Evolutionary conservation across 1,284 basidiomycete species (phyloP).

Genomic region (Agroathelia rolfsii): DNA sequence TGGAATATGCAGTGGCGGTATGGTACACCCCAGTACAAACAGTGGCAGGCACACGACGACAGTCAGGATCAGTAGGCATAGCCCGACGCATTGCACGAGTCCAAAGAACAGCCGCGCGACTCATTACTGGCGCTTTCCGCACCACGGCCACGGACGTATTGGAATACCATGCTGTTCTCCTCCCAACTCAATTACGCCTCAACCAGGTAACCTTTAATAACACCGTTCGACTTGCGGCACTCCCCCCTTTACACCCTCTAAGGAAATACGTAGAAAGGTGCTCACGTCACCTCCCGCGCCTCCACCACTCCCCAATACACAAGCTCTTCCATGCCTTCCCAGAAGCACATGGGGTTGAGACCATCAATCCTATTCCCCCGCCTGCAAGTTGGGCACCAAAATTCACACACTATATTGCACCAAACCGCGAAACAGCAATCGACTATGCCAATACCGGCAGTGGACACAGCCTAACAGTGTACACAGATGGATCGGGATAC

Average conservation of each 20-base stretch:
- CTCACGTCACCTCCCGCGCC: too few species aligned
- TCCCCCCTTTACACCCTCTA: too few species aligned
- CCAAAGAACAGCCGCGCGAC: conserved; percentile 6
- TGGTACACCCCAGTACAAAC: conserved; percentile 3
- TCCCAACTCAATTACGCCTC: conserved; percentile 7
- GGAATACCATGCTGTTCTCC: conserved; percentile 9
- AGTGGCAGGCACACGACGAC: not conserved
- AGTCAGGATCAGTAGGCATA: conserved; percentile 5
- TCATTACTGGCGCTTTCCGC: conserved; percentile 7
- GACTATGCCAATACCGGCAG: not conserved
- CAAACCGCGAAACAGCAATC: not conserved
- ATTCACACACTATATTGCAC: too few species aligned
- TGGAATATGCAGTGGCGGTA: conserved; percentile 1
- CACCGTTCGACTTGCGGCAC: not conserved
- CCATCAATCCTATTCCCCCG: too few species aligned
- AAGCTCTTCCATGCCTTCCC: too few species aligned
- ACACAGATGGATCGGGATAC: conserved; percentile 18
- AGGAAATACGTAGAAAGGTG: too few species aligned
- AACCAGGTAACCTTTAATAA: conserved; percentile 3
- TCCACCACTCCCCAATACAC: too few species aligned
- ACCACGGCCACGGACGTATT: conserved; percentile 4
- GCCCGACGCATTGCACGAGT: conserved; percentile 1
- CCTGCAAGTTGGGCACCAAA: too few species aligned
- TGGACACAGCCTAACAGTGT: too few species aligned
- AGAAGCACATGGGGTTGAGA: too few species aligned